Conservation (phyloP, 139 green algal genomes). For the Ettlia oleoabundans region DNA sequence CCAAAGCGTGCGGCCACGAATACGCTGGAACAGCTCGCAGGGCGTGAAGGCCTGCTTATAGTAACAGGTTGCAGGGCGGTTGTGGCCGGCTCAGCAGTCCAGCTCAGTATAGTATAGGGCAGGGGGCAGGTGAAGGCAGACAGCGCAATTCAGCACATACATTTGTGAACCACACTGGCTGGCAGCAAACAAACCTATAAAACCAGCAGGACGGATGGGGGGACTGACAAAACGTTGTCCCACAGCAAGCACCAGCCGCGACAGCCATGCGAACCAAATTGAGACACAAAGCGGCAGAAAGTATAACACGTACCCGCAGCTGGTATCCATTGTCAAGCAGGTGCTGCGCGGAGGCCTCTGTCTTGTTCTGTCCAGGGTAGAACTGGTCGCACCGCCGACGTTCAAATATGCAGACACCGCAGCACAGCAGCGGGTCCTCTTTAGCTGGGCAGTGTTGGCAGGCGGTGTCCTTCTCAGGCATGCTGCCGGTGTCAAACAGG, state of each 20-base stretch:
- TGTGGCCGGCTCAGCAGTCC: no score
- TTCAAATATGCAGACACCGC: constrained; percentile 41
- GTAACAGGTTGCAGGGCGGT: no score
- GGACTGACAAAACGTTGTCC: not conserved
- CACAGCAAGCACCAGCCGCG: no score
- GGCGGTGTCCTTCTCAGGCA: not conserved
- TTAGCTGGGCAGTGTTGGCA: constrained; percentile 9
- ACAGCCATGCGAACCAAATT: not conserved
- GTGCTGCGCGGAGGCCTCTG: not conserved
- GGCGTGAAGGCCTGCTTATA: constrained; percentile 33
- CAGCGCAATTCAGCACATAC: no score
- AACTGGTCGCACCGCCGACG: not conserved
- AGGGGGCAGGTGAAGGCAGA: no score
- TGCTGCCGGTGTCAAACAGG: constrained; percentile 17
- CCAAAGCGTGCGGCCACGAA: constrained; percentile 47
- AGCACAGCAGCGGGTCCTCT: constrained; percentile 24
- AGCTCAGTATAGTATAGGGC: no score
- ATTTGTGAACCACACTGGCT: no score
- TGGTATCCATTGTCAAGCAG: not conserved
- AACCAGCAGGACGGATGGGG: not conserved
- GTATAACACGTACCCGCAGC: not conserved
- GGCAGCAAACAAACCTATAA: not conserved
- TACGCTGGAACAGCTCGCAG: constrained; percentile 48
- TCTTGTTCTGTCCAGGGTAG: constrained; percentile 2
- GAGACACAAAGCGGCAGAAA: not conserved